These are phyloP conservation scores for Pseudophaeomoniella oleicola DNA, from an alignment of 2,329 filamentous ascomycete species.

Conservation along the genomic window DNA sequence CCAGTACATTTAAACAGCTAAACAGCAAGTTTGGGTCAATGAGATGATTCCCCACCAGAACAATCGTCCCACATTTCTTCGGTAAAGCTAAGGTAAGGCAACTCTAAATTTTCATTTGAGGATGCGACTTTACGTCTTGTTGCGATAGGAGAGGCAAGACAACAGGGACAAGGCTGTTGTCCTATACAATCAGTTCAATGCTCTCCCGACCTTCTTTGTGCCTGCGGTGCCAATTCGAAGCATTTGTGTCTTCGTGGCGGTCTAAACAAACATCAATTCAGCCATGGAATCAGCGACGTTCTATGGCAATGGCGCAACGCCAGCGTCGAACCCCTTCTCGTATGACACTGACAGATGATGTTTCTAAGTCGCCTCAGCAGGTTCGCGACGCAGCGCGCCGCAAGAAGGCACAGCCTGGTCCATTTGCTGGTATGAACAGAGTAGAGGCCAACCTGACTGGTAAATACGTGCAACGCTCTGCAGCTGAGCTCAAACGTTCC, in stretches of 20 bases:
- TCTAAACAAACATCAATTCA: not conserved
- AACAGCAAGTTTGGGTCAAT: no score
- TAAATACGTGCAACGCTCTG: constrained; percentile 16
- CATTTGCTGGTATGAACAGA: constrained; percentile 46
- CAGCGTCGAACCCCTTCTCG: constrained; percentile 31
- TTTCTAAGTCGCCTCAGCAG: constrained; percentile 8
- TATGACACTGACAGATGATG: constrained; percentile 34
- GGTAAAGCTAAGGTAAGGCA: no score
- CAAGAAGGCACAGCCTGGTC: constrained; percentile 23
- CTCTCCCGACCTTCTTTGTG: constrained; percentile 8
- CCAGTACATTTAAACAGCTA: not conserved
- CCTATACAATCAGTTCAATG: constrained; percentile 4
- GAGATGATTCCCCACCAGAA: no score
- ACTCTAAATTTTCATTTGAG: no score
- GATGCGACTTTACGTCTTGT: no score
- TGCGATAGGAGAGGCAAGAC: no score
- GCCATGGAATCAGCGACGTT: constrained; percentile 22
- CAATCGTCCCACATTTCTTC: no score
- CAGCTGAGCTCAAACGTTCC: constrained; percentile 28
- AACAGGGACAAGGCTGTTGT: constrained; percentile 1
- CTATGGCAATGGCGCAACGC: constrained; percentile 21
- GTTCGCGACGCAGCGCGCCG: not conserved
- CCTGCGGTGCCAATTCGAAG: constrained; percentile 10
- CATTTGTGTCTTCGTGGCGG: constrained; percentile 3
- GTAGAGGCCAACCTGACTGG: constrained; percentile 31